phyloP scores from a whole-genome alignment of 192 early-diverging fungal genomes.

The Gonapodya sp. region DNA sequence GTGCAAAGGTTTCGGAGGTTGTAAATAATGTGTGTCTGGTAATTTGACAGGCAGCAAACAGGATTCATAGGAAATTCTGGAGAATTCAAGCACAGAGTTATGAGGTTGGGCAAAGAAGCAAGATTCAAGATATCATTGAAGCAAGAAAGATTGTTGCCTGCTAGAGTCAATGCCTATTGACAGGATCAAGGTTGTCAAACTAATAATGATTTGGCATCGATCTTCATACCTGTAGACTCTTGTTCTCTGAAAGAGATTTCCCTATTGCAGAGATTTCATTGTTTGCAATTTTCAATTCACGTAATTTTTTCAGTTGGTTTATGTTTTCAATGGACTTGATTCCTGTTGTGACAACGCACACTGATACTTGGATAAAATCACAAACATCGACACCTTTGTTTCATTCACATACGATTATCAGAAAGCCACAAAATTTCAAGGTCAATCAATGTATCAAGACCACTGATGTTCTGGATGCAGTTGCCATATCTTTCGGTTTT shows the following conservation, averaged over 20 bases:
- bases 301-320: conserved; percentile 17
- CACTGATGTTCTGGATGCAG: too few species aligned
- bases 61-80: conserved; percentile 50
- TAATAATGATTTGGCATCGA: conserved; percentile 9
- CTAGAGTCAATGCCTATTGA: conserved; percentile 34
- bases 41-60: conserved; percentile 44
- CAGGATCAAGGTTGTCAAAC: conserved; percentile 7
- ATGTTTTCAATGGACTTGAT: conserved; percentile 36
- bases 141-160: conserved; percentile 45
- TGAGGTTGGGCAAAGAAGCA: conserved; percentile 31
- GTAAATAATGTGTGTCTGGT: conserved; percentile 53
- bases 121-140: conserved; percentile 47
- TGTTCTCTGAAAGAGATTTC: conserved; percentile 32
- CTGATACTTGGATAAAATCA: conserved; percentile 10
- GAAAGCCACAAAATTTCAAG: conserved; percentile 39
- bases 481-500: conserved; percentile 30
- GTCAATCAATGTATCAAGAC: conserved; percentile 27
- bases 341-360: conserved; percentile 7
- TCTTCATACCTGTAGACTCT: conserved; percentile 16
- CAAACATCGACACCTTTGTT: conserved; percentile 9
- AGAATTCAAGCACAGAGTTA: conserved; percentile 33
- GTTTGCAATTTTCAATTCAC: conserved; percentile 35
- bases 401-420: conserved; percentile 37
- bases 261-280: conserved; percentile 32
- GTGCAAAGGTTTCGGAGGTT: conserved; percentile 35